Evolutionary conservation across 352 stramenopile genomes (phyloP).

Genomic region (Pythium aquatile): DNA sequence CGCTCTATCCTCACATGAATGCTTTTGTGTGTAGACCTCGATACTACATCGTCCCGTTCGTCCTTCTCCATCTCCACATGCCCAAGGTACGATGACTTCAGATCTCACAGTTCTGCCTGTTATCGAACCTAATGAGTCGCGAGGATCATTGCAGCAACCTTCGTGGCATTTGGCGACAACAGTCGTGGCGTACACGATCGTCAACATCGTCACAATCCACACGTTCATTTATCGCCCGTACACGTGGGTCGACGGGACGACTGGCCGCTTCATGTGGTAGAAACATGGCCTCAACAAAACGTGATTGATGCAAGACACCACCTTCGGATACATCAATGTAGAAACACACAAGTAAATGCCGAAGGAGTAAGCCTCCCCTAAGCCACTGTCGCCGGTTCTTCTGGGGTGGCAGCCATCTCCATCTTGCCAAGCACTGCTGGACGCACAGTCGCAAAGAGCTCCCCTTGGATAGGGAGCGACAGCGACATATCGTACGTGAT

Average conservation of each 20-base stretch:
- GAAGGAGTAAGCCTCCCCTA: background rate
- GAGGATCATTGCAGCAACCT: conserved; percentile 47
- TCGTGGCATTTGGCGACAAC: conserved; percentile 39
- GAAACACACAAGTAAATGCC: background rate
- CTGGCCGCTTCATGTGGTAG: conserved; percentile 87
- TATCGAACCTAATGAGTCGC: too few relatives aligned
- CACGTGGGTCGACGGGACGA: conserved; percentile 73
- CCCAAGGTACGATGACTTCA: conserved; percentile 37
- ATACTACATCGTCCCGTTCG: conserved; percentile 81
- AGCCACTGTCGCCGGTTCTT: conserved; percentile 7
- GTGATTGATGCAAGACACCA: background rate
- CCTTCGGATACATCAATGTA: background rate
- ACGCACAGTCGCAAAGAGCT: conserved; percentile 15
- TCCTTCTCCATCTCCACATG: conserved; percentile 78
- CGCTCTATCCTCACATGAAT: background rate
- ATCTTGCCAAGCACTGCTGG: conserved; percentile 2
- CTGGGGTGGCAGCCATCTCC: background rate
- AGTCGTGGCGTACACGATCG: conserved; percentile 39
- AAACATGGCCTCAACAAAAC: background rate
- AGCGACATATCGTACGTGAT: conserved; percentile 46
- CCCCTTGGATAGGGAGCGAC: conserved; percentile 44
- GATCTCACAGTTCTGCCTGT: background rate
- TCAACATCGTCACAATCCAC: conserved; percentile 73
- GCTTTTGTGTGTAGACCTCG: conserved; percentile 43
- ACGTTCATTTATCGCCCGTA: conserved; percentile 74